Evolutionary conservation across 768 basidiomycete species (phyloP), one percentile per base, ranked within the genome.

Genomic region (Lactarius evosmus): DNA sequence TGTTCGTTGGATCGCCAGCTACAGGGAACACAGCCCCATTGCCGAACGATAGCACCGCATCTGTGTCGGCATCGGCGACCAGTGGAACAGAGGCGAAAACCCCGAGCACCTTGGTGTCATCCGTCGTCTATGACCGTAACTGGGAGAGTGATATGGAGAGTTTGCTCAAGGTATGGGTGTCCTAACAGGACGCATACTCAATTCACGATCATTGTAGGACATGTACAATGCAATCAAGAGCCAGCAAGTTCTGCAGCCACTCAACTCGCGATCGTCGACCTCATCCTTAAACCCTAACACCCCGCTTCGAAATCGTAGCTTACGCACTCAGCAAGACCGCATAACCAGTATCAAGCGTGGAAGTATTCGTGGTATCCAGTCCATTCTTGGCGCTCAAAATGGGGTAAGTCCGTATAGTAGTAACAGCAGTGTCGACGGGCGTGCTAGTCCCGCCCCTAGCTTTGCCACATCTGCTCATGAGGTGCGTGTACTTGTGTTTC

Each of bases 381-480:
- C 89, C 6, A 87, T 98, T 61, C 77, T 95, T 16, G 81, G 80
- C 52, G 76, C 82, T 19, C 89, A 85, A 64, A 72, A 78, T n/a
- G 81, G 82, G n/a, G 74, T 78, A 56, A 93, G 89, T 71, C 91
- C 92, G 7, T 94, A 93, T 70, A 91, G 91, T 70, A 91, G 88
- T 69, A 88, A 85, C 69, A 88, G 86, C 73, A 89, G 85, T 68
- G 83, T 89, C 62, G 92, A 95, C 70, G 94, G 96, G 1, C 83
- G 94, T 27, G 82, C 88, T n/a, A 97, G 95, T 72, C 97, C 96
- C 7, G 91, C 95, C 4, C 95, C 95, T 2, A 97, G 94, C 74
- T 94, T 89, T 72, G 88, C 93, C 2, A 94, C 93, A 5, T 95
- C 91, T 19, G 83, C 92, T 4, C 83, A 92, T 71, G 95, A 97